Conservation (phyloP, 2,329 filamentous ascomycete species). For the Periconia macrospinosa region DNA sequence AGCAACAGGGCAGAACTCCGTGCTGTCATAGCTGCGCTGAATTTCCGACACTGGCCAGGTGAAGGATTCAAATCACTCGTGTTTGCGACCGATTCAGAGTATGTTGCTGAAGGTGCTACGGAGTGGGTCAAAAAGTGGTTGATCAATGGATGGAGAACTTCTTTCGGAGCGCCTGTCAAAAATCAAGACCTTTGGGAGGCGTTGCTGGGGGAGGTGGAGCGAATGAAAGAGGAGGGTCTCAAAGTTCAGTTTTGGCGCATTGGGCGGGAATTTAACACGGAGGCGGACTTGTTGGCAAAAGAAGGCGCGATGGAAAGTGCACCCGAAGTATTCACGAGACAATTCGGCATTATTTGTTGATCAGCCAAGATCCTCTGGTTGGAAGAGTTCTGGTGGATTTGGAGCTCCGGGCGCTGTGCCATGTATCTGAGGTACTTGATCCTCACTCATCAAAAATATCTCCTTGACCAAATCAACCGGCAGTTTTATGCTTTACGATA, state of each 20-base stretch:
- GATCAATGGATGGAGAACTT: constrained; percentile 49
- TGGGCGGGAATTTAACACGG: background rate
- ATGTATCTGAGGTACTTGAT: no score
- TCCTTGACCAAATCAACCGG: no score
- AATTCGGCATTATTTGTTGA: background rate
- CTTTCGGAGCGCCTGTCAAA: constrained; percentile 41
- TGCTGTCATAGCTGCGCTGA: constrained; percentile 55
- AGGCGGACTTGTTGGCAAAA: background rate
- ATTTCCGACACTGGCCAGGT: constrained; percentile 47
- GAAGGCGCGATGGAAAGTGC: background rate
- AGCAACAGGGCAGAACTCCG: constrained; percentile 61
- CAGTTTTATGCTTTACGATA: no score
- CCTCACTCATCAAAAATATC: no score
- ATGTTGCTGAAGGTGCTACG: constrained; percentile 53
- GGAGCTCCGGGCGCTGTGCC: no score
- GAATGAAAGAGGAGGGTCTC: background rate
- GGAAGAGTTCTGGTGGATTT: background rate
- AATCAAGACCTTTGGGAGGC: constrained; percentile 58
- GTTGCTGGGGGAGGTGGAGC: constrained; percentile 14
- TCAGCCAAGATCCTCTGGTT: background rate
- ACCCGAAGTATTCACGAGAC: background rate
- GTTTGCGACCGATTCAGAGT: constrained; percentile 59
- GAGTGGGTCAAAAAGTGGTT: constrained; percentile 50
- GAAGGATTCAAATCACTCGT: constrained; percentile 51
- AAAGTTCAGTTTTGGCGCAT: background rate